Percentiles rank a stretch among this genome's conserved stretches.
These are phyloP conservation scores for Paramecium primaurelia DNA, from an alignment of 73 alveolate species.

Conservation along the genomic window DNA sequence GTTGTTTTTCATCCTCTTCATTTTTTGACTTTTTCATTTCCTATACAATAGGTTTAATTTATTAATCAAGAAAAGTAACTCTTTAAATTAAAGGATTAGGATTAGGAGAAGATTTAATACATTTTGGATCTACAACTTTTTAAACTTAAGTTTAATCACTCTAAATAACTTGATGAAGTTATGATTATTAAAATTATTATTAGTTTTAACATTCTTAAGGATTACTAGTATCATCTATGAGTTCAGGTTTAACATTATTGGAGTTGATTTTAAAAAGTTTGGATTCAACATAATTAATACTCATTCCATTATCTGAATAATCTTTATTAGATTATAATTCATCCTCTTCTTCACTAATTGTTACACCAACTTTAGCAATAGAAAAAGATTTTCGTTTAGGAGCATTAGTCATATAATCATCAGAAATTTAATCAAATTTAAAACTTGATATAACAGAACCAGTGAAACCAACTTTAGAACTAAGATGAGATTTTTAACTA, in stretches of 20 bases:
- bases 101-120: background rate
- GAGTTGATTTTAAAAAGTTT: background rate
- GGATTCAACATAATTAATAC: background rate
- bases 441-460: slow-evolving; percentile 18
- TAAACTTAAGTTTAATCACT: background rate
- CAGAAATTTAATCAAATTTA: slow-evolving; percentile 29
- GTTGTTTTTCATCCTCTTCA: background rate
- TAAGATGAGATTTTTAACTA: slow-evolving; percentile 5
- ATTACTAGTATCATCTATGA: background rate
- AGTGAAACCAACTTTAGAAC: background rate
- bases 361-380: background rate
- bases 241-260: background rate
- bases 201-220: background rate
- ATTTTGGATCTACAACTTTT: background rate
- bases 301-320: background rate
- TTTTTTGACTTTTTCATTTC: background rate
- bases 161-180: background rate
- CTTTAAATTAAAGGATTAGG: background rate
- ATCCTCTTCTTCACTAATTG: slow-evolving; percentile 43
- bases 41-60: background rate
- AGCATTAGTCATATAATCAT: background rate
- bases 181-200: background rate
- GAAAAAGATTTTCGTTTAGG: slow-evolving; percentile 34
- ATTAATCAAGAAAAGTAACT: slow-evolving; percentile 6
- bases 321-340: background rate